These are phyloP conservation scores for Diaporthe sp. DNA, from an alignment of 2,329 filamentous ascomycete genomes.

Conservation along the genomic window DNA sequence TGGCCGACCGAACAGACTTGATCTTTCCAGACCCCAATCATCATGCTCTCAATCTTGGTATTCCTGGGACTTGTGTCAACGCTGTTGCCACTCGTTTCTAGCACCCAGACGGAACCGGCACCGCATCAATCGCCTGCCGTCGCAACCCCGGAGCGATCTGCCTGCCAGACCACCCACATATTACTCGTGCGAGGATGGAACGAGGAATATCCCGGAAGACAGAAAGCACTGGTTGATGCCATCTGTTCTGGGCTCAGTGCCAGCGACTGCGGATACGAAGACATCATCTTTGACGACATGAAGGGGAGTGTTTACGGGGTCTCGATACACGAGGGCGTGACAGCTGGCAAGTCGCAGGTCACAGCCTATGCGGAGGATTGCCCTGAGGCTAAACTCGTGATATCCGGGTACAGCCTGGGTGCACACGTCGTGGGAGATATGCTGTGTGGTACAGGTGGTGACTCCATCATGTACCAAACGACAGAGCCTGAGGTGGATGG, in stretches of 20 bases:
- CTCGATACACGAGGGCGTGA: neutral
- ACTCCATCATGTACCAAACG: neutral
- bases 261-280: neutral
- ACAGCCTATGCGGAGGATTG: slow-evolving; percentile 6
- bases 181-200: slow-evolving; percentile 24
- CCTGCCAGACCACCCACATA: slow-evolving; percentile 12
- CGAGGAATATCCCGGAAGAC: slow-evolving; percentile 13
- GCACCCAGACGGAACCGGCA: neutral
- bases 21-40: neutral
- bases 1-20: too few relatives aligned
- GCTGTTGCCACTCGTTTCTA: neutral
- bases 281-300: slow-evolving; percentile 15
- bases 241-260: slow-evolving; percentile 1
- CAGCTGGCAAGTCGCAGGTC: slow-evolving; percentile 12
- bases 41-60: neutral
- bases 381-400: slow-evolving; percentile 2
- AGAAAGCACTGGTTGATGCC: neutral
- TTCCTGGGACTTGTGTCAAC: neutral
- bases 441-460: slow-evolving; percentile 4
- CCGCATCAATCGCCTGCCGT: neutral
- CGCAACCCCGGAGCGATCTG: neutral
- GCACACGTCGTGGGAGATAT: slow-evolving; percentile 27
- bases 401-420: slow-evolving; percentile 5
- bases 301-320: slow-evolving; percentile 8
- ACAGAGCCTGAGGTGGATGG: slow-evolving; percentile 7